A percentile compares a stretch with the other conserved stretches of the same genome.
Conservation (phyloP, 176 grass and related monocot genomes). For the Eleusine indica region DNA sequence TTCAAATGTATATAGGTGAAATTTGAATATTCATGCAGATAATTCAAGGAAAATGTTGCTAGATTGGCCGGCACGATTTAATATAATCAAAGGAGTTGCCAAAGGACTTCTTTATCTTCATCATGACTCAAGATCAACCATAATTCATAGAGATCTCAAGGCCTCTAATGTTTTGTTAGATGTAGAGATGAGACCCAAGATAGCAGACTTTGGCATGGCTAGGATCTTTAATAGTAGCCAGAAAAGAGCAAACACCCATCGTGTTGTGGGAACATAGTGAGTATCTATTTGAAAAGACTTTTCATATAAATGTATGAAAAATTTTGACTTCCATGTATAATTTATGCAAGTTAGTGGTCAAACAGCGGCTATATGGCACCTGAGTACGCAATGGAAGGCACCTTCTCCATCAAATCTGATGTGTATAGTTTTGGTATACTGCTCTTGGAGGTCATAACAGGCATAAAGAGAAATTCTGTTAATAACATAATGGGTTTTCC, state of each 20-base stretch:
- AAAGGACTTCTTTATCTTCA: constrained; percentile 58
- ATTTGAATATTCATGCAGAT: background rate
- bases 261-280: constrained; percentile 52
- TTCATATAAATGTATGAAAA: background rate
- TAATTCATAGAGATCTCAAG: constrained; percentile 46
- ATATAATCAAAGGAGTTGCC: constrained; percentile 48
- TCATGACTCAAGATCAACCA: constrained; percentile 46
- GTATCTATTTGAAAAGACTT: background rate
- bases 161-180: constrained; percentile 48
- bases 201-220: constrained; percentile 57
- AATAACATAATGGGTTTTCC: constrained; percentile 17
- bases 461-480: constrained; percentile 38
- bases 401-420: constrained; percentile 49
- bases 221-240: constrained; percentile 41
- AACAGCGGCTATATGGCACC: constrained; percentile 49
- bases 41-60: background rate
- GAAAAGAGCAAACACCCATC: constrained; percentile 29
- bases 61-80: constrained; percentile 40
- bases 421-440: constrained; percentile 58
- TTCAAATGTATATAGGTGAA: background rate
- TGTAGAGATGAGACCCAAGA: constrained; percentile 46
- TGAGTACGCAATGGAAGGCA: constrained; percentile 53
- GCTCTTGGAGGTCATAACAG: constrained; percentile 46
- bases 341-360: background rate
- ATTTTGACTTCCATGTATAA: background rate